Evolutionary conservation across 495 filamentous ascomycete genomes (phyloP).

Genomic region (Sporormia fimetaria): DNA sequence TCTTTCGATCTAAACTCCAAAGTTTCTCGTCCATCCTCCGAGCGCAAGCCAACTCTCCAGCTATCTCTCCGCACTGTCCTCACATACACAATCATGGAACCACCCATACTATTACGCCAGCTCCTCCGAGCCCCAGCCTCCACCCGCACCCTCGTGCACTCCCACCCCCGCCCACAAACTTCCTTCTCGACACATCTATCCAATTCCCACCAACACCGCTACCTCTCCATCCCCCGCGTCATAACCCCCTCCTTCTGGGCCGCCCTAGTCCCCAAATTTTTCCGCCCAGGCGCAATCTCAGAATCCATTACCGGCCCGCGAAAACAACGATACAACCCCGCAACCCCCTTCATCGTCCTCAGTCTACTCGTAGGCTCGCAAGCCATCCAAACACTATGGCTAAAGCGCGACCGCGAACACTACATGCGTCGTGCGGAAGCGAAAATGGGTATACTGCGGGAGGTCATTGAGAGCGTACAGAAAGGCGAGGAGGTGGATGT

Average conservation of each 20-base stretch:
- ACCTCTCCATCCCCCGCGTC: constrained; percentile 42
- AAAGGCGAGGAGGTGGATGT: constrained; percentile 86
- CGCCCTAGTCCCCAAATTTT: constrained; percentile 47
- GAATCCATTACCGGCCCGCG: not conserved
- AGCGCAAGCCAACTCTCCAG: not conserved
- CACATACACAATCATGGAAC: constrained; percentile 11
- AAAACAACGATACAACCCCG: constrained; percentile 69
- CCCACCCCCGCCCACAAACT: constrained; percentile 10
- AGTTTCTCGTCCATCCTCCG: no score
- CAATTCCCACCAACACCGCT: constrained; percentile 2
- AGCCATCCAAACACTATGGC: constrained; percentile 76
- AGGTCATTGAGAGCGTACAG: constrained; percentile 73
- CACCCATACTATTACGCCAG: constrained; percentile 10
- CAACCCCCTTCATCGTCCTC: constrained; percentile 84
- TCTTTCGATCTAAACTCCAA: no score
- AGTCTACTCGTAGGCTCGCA: constrained; percentile 88
- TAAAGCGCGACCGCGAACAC: constrained; percentile 61
- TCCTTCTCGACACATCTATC: constrained; percentile 12
- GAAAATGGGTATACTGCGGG: constrained; percentile 62
- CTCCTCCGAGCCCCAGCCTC: constrained; percentile 18
- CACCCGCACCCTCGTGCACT: constrained; percentile 3
- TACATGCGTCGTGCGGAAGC: constrained; percentile 67
- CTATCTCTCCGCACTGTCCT: not conserved
- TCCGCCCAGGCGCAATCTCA: constrained; percentile 35
- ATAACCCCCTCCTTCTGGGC: constrained; percentile 59